A percentile compares a stretch with the other conserved stretches of the same genome.
Conservation (phyloP, 2,329 filamentous ascomycete species). For the Paraconiothyrium sp. region DNA sequence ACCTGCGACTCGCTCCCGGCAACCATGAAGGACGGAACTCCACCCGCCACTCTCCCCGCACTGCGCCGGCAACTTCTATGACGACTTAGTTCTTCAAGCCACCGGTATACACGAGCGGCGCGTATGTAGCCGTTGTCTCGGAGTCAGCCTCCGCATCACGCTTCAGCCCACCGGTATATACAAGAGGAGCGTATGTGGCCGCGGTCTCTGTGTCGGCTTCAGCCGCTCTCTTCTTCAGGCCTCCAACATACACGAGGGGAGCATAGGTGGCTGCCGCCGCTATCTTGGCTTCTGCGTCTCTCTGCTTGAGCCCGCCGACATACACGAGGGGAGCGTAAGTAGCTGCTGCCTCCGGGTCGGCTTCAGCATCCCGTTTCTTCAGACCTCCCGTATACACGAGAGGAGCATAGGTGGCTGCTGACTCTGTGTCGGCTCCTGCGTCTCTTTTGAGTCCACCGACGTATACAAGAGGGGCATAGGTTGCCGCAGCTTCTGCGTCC, state of each 20-base stretch:
- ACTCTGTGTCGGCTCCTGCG: background rate
- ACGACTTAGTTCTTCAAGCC: background rate
- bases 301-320: background rate
- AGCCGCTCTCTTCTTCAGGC: constrained; percentile 1
- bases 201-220: background rate
- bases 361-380: background rate
- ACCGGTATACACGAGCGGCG: background rate
- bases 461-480: background rate
- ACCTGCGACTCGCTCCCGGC: too few species aligned
- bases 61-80: background rate
- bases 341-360: background rate
- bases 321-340: background rate
- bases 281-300: background rate
- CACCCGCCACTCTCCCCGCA: too few species aligned
- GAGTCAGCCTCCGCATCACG: background rate
- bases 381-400: background rate
- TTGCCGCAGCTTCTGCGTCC: background rate
- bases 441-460: background rate
- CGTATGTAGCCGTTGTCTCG: background rate
- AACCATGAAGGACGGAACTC: too few species aligned
- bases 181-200: background rate
- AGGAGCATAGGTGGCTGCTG: background rate
- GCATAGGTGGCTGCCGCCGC: background rate
- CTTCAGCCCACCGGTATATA: background rate
- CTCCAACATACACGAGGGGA: background rate